Base-by-base conservation (phyloP, 164 flowering plant species). In the Chimonanthus salicifolius region DNA sequence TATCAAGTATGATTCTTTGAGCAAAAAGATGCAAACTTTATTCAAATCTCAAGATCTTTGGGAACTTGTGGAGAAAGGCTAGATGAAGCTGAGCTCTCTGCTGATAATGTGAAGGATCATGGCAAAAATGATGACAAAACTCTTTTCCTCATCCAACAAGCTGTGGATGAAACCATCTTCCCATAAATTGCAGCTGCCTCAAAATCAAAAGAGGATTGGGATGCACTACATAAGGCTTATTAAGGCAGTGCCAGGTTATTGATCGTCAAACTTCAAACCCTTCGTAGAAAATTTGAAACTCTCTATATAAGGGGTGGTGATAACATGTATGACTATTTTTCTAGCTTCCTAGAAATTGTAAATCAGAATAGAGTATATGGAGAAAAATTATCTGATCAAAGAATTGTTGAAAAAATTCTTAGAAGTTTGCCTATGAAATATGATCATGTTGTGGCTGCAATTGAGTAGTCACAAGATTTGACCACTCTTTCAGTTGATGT, bases 361-460 rank as follows among this genome's bases (percentile, higher is more conserved):
- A 64, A 64, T 64, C 67, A 64, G 43, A 33, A 33, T 15, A 9
- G 67, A 64, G 13, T 21, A 15, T 33, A 64, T 33, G 67, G 67
- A 2, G 58, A 68, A 47, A 9, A 68, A 7, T 49, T 68, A 20
- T 6, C 13, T 13, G 71, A 68, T 16, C 51, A 47, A 21, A 47
- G 58, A 15, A 58, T 68, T 47, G 58, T 48, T 15, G 69, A 66
- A 16, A 66, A 47, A 48, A 49, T 68, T 48, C 15, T 68, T 54
- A 0, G 58, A 13, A 20, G 13, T 49, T 49, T 68, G 51, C 51
- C 51, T 13, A 10, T 18, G 51, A 47, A 48, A 47, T 68, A 10
- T 10, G 71, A 68, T 49, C 54, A 68, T 48, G 71, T 68, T 68
- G 71, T 47, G 44, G 71, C 21, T 68, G 71, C 71, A 47, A 68